Conservation (phyloP, 2,329 filamentous ascomycete species). For the Cordyceps cateniannulata region DNA sequence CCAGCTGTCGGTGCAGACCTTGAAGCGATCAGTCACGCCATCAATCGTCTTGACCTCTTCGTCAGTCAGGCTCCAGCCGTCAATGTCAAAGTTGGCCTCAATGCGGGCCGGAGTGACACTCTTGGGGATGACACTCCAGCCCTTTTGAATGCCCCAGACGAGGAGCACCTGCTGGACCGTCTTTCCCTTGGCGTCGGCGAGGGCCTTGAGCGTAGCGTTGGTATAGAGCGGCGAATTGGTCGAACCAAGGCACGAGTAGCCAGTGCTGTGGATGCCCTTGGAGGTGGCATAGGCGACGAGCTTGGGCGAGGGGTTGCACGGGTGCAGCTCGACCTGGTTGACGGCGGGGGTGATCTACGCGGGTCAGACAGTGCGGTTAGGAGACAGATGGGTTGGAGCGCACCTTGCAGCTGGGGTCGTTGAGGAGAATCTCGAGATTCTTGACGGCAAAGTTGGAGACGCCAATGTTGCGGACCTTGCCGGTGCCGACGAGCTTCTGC, state of each 20-base stretch:
- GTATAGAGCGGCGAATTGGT: slow-evolving; percentile 65
- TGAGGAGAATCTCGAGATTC: slow-evolving; percentile 69
- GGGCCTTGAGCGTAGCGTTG: slow-evolving; percentile 53
- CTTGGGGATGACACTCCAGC: slow-evolving; percentile 82
- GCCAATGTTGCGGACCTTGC: slow-evolving; percentile 72
- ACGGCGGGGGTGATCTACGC: slow-evolving; percentile 54
- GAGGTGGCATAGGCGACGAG: slow-evolving; percentile 64
- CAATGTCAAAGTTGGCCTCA: slow-evolving; percentile 66
- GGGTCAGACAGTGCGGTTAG: background rate
- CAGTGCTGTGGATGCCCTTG: slow-evolving; percentile 70
- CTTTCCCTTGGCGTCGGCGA: slow-evolving; percentile 62
- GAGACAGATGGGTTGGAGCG: slow-evolving; percentile 8
- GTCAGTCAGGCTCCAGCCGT: slow-evolving; percentile 65
- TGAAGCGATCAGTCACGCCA: slow-evolving; percentile 68
- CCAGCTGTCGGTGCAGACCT: slow-evolving; percentile 72
- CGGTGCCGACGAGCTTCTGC: slow-evolving; percentile 58
- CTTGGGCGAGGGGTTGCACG: slow-evolving; percentile 74
- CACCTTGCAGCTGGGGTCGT: slow-evolving; percentile 56
- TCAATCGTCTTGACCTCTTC: slow-evolving; percentile 67
- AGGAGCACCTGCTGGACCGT: slow-evolving; percentile 71
- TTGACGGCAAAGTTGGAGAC: slow-evolving; percentile 75
- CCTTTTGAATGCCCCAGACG: slow-evolving; percentile 74
- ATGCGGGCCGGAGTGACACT: slow-evolving; percentile 68
- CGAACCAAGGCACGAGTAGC: slow-evolving; percentile 68
- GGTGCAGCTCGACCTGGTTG: slow-evolving; percentile 79